Conservation (phyloP, 805 yeast species). For the Candida railenensis region DNA sequence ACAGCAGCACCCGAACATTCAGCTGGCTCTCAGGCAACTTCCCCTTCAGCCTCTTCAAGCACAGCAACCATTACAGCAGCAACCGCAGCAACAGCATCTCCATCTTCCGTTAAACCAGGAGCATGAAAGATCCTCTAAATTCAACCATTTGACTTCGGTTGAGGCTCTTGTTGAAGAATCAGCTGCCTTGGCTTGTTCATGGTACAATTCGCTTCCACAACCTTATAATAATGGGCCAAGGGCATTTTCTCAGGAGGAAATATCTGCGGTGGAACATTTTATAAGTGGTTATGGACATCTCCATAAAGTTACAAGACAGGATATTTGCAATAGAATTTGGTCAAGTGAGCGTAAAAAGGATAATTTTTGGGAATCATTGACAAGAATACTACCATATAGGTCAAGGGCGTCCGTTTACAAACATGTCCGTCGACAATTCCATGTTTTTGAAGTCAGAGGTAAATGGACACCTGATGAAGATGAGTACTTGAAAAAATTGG, state of each 20-base stretch:
- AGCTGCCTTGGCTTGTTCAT: conserved; percentile 29
- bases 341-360: conserved; percentile 80
- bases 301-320: conserved; percentile 60
- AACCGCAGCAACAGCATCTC: conserved; percentile 1
- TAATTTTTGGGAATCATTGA: conserved; percentile 83
- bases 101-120: not conserved
- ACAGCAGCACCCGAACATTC: conserved; percentile 6
- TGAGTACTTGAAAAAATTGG: conserved; percentile 57
- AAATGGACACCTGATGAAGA: conserved; percentile 90
- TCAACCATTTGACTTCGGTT: conserved; percentile 24
- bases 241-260: conserved; percentile 63
- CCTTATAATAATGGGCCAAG: conserved; percentile 32
- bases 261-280: conserved; percentile 67
- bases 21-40: conserved; percentile 5
- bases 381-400: conserved; percentile 77
- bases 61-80: conserved; percentile 2
- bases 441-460: conserved; percentile 83
- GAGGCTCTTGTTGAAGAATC: conserved; percentile 37
- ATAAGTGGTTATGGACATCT: conserved; percentile 66
- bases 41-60: conserved; percentile 9
- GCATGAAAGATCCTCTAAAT: too few species aligned
- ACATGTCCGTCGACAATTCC: conserved; percentile 88
- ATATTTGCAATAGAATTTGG: conserved; percentile 86
- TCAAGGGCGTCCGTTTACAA: conserved; percentile 89
- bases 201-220: conserved; percentile 33